Conservation (phyloP, 1,284 basidiomycete genomes). For the Apiotrichum brassicae region DNA sequence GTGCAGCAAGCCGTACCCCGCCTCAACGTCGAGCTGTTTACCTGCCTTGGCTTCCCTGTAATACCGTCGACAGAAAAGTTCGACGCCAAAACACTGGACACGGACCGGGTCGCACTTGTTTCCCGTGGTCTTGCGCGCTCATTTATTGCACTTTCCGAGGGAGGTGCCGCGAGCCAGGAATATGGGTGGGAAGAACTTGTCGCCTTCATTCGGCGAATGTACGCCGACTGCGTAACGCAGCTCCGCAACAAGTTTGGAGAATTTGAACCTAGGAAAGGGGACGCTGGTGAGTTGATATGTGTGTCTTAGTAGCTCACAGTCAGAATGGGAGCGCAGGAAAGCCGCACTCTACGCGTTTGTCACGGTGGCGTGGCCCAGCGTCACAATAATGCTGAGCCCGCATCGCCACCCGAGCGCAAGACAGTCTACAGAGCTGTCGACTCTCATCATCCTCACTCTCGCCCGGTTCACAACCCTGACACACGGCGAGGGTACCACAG, state of each 20-base stretch:
- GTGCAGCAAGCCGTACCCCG: constrained; percentile 2
- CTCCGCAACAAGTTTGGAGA: constrained; percentile 4
- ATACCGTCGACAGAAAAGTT: not conserved
- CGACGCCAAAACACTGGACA: not conserved
- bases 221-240: constrained; percentile 1
- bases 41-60: constrained; percentile 6
- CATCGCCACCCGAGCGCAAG: not conserved
- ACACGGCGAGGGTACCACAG: constrained; percentile 12
- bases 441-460: constrained; percentile 19
- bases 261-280: not conserved
- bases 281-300: not conserved
- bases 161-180: constrained; percentile 12
- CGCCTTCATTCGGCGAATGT: constrained; percentile 18
- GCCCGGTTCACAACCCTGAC: constrained; percentile 20
- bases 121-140: constrained; percentile 16
- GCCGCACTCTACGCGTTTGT: constrained; percentile 23
- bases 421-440: constrained; percentile 9
- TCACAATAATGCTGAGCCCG: constrained; percentile 20
- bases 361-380: constrained; percentile 15
- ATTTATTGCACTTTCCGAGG: constrained; percentile 18
- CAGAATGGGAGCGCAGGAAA: constrained; percentile 23
- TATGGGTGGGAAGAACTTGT: constrained; percentile 18
- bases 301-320: not conserved
- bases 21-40: constrained; percentile 8
- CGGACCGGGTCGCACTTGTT: not conserved